A percentile compares a stretch with the other conserved stretches of the same genome.
These are phyloP conservation scores for Lobosporangium transversale DNA, from an alignment of 192 early-diverging fungal genomes.

Conservation along the genomic window DNA sequence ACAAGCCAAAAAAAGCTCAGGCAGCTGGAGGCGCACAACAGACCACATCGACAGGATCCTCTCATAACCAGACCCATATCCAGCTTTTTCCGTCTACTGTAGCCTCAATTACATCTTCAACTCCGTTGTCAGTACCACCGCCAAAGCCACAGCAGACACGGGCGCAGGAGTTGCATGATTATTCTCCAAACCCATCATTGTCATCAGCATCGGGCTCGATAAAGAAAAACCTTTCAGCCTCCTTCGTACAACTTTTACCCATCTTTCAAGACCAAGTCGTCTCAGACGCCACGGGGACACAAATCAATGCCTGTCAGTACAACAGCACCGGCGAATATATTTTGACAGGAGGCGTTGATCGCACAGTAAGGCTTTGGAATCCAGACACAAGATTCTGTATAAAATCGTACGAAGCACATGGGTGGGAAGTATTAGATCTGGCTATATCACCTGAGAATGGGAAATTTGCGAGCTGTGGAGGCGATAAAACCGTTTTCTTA, in stretches of 20 bases:
- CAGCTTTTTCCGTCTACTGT: background rate
- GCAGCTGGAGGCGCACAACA: background rate
- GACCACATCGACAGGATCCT: background rate
- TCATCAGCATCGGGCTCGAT: no score
- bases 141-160: background rate
- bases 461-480: slow-evolving; percentile 81
- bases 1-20: slow-evolving; percentile 21
- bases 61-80: background rate
- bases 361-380: slow-evolving; percentile 75
- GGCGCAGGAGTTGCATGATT: background rate
- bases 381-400: slow-evolving; percentile 73
- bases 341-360: slow-evolving; percentile 84
- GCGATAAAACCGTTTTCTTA: slow-evolving; percentile 81
- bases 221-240: no score
- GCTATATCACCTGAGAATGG: slow-evolving; percentile 75
- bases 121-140: background rate
- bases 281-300: slow-evolving; percentile 39
- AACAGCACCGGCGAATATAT: slow-evolving; percentile 83
- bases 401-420: slow-evolving; percentile 86
- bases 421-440: slow-evolving; percentile 81
- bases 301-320: slow-evolving; percentile 59
- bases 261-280: slow-evolving; percentile 35
- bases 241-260: slow-evolving; percentile 8
- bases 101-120: background rate
- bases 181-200: slow-evolving; percentile 2